Evolutionary conservation across 225 moss, liverwort and hornwort genomes (phyloP).

Genomic region (Marchantia polymorpha): DNA sequence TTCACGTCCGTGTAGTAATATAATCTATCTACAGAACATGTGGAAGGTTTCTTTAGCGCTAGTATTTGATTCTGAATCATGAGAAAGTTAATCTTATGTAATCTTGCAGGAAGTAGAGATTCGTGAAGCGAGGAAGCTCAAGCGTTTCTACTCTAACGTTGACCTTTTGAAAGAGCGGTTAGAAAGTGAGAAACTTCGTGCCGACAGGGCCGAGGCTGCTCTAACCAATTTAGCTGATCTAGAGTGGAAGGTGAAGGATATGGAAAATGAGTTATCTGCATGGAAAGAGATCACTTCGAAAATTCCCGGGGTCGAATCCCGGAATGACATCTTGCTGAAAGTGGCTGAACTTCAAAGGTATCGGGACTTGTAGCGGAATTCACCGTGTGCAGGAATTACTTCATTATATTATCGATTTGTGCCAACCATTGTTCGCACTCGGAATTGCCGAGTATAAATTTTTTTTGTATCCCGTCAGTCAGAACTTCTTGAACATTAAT

Average conservation of each 20-base stretch:
- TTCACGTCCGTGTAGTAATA: neutral
- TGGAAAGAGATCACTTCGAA: constrained; percentile 61
- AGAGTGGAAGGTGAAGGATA: constrained; percentile 63
- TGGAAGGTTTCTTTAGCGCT: neutral
- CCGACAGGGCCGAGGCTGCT: constrained; percentile 82
- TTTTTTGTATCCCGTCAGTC: too few relatives aligned
- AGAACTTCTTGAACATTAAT: neutral
- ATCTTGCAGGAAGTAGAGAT: constrained; percentile 73
- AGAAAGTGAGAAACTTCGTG: constrained; percentile 68
- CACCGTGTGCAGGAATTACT: too few relatives aligned
- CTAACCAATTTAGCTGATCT: constrained; percentile 60
- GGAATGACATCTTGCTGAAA: constrained; percentile 63
- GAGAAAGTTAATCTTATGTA: neutral
- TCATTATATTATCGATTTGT: too few relatives aligned
- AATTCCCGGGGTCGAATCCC: constrained; percentile 68
- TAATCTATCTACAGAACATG: neutral
- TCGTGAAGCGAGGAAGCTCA: constrained; percentile 73
- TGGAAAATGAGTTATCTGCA: constrained; percentile 66
- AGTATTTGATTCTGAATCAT: neutral
- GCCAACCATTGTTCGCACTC: too few relatives aligned
- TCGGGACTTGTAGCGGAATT: neutral
- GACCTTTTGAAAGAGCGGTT: constrained; percentile 82
- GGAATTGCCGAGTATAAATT: too few relatives aligned
- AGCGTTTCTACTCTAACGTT: constrained; percentile 67
- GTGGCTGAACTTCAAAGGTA: constrained; percentile 82